Percentiles rank a stretch among this genome's conserved stretches.
These are phyloP conservation scores for Neltuma alba DNA, from an alignment of 306 rosid species.

Conservation along the genomic window DNA sequence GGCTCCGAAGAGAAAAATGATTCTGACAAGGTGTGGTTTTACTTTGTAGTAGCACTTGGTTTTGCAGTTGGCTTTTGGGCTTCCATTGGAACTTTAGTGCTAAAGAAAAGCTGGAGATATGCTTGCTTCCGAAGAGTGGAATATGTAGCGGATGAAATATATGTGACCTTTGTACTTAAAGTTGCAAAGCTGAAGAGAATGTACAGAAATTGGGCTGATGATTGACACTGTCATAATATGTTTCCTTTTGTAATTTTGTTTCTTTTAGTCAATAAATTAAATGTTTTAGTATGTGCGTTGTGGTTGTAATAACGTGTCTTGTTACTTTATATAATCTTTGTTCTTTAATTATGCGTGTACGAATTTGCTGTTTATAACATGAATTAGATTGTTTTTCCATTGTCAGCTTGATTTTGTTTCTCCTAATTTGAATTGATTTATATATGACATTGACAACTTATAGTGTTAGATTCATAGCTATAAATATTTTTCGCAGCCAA, in stretches of 20 bases:
- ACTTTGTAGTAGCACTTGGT: conserved; percentile 9
- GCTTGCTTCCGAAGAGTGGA: conserved; percentile 15
- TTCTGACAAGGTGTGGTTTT: neutral
- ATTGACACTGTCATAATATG: neutral
- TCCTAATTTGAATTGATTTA: too few species aligned
- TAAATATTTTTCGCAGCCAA: too few species aligned
- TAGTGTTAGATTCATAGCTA: too few species aligned
- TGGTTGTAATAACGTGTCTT: too few species aligned
- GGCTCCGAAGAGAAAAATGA: neutral
- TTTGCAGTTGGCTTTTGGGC: conserved; percentile 21
- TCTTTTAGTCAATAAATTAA: neutral
- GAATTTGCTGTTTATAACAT: too few species aligned
- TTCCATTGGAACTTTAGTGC: neutral
- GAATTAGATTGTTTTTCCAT: too few species aligned
- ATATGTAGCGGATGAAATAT: neutral
- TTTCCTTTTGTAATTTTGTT: neutral
- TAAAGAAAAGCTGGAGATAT: conserved; percentile 24
- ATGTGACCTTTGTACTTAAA: conserved; percentile 7
- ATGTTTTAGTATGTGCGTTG: too few species aligned
- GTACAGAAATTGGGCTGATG: neutral
- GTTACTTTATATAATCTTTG: too few species aligned
- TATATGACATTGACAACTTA: too few species aligned
- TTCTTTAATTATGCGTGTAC: too few species aligned
- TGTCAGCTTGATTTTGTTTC: too few species aligned
- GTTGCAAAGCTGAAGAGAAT: neutral